Conservation (phyloP, 2,329 filamentous ascomycete genomes). For the Talaromyces verruculosus region DNA sequence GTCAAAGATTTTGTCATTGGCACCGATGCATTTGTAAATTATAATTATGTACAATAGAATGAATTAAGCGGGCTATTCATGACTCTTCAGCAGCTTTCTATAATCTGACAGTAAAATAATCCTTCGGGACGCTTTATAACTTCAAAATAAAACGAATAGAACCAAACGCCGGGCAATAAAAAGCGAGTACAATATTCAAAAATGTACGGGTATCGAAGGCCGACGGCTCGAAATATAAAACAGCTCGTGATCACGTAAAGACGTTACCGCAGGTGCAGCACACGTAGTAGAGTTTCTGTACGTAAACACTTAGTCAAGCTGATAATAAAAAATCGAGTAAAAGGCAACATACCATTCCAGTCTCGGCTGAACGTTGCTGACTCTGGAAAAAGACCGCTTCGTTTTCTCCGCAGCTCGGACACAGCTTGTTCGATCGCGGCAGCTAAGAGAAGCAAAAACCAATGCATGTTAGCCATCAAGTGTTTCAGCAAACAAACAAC, state of each 20-base stretch:
- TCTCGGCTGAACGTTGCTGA: constrained; percentile 93
- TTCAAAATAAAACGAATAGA: constrained; percentile 16
- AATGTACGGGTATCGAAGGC: constrained; percentile 34
- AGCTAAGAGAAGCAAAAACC: constrained; percentile 59
- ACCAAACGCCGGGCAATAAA: constrained; percentile 28
- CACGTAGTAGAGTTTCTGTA: constrained; percentile 85
- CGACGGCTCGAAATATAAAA: constrained; percentile 24
- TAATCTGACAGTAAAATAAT: background rate
- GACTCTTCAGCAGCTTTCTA: background rate
- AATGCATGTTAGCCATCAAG: constrained; percentile 27
- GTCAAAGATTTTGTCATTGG: constrained; percentile 97
- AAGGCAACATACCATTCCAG: constrained; percentile 77
- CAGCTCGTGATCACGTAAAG: constrained; percentile 51
- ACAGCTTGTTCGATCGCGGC: constrained; percentile 81
- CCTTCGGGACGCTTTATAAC: constrained; percentile 1
- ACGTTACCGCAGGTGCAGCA: constrained; percentile 93
- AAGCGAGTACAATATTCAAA: constrained; percentile 22
- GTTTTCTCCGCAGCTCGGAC: constrained; percentile 78
- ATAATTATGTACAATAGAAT: constrained; percentile 29
- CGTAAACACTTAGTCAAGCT: constrained; percentile 25
- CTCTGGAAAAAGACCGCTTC: constrained; percentile 99
- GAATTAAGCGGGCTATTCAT: constrained; percentile 12
- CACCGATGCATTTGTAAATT: constrained; percentile 72
- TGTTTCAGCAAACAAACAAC: constrained; percentile 13
- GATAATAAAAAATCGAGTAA: background rate